Evolutionary conservation across 768 basidiomycete species (phyloP), one percentile per base, ranked within the genome.

Genomic region (Russula abietina): DNA sequence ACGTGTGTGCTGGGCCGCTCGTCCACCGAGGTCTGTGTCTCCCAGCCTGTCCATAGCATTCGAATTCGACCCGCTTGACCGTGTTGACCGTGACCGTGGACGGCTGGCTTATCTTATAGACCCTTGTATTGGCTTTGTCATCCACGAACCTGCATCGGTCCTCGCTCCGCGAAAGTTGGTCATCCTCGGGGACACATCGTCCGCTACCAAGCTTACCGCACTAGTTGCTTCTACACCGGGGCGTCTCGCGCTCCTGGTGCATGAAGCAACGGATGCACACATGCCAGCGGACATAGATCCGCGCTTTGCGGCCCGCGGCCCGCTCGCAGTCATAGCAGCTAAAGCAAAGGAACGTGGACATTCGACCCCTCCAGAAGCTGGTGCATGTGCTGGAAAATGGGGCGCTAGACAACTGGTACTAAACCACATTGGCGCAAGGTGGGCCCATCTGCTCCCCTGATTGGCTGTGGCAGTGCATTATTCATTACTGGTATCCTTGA

Each of bases 231-330:
- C 67, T 32, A 26, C 52, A 14, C 66, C 58, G 6, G 61, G 55
- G 0, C 65, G 68, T 5, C 64, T 75, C 0, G 82, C 85, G 32
- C 77, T 93, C n/a, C 79, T 93, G 22, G 77, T 93, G n/a, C 93
- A 94, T 72, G 92, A 94, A 73, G 84, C 87, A 1, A 92, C 89
- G 2, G 91, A 93, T 69, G 84, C 87, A 0, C 80, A 79, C 66
- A 82, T 94, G 41, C 85, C 88, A 0, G 70, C 62, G 2, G 68
- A 76, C 53, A 78, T 88, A 59, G 85, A 86, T 70, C 73, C 76
- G 74, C 38, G 74, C 81, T 33, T 79, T 71, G 57, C 77, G 80
- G 57, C 75, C 75, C 30, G 74, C 71, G 2, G 74, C 75, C 54
- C 76, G 73, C 55, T 68, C 67, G 8, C 73, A 58, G 75, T 84